A percentile compares a stretch with the other conserved stretches of the same genome.
These are phyloP conservation scores for Backusella liffmaniae DNA, from an alignment of 192 early-diverging fungal species.

Conservation along the genomic window DNA sequence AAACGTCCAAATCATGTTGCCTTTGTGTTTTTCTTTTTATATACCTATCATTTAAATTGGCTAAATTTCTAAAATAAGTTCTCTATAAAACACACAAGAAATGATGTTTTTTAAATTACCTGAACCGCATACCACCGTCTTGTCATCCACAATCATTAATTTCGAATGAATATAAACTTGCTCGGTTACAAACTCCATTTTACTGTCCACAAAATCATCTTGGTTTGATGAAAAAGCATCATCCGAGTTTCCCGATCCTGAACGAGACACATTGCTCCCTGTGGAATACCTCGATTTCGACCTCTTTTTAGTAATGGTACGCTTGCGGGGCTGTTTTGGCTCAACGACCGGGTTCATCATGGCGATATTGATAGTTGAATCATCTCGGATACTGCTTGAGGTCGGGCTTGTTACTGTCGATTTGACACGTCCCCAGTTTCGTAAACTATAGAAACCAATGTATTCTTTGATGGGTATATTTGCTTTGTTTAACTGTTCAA, in stretches of 20 bases:
- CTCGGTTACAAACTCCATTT: conserved; percentile 66
- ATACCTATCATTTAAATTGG: conserved; percentile 37
- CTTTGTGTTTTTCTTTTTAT: neutral
- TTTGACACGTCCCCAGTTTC: conserved; percentile 69
- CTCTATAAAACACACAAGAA: neutral
- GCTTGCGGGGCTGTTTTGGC: neutral
- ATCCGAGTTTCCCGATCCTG: neutral
- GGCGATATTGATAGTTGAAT: neutral
- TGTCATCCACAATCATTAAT: conserved; percentile 86
- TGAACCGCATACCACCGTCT: conserved; percentile 77
- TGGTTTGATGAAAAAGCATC: conserved; percentile 2
- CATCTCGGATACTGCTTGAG: neutral
- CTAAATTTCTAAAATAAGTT: conserved; percentile 4
- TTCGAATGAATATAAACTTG: conserved; percentile 88
- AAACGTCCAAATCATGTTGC: neutral
- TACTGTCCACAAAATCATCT: conserved; percentile 23
- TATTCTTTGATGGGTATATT: conserved; percentile 65
- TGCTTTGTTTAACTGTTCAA: conserved; percentile 49
- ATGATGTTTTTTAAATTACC: conserved; percentile 30
- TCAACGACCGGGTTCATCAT: neutral
- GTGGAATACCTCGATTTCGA: neutral
- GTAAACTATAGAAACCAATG: conserved; percentile 73
- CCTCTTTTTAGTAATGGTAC: neutral
- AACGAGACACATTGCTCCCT: neutral
- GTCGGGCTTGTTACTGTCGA: conserved; percentile 7